Percentiles rank a stretch among this genome's conserved stretches.
Evolutionary conservation across 495 filamentous ascomycete species (phyloP).

Genomic region (Podospora anserina): DNA sequence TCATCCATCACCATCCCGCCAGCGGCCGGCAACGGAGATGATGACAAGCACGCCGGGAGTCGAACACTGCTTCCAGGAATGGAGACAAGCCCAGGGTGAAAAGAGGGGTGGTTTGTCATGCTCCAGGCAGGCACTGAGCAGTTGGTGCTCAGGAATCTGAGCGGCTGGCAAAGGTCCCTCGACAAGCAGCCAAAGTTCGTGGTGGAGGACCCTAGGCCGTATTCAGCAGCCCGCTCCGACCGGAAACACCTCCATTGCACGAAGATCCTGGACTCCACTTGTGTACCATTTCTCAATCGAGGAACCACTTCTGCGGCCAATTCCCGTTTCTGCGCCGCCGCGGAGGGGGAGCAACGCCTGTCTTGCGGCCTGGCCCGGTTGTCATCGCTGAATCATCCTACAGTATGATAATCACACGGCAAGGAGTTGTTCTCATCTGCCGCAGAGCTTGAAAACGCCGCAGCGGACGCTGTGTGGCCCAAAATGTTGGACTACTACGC

Average conservation of each 20-base stretch:
- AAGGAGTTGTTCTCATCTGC: slow-evolving; percentile 5
- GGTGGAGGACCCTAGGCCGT: slow-evolving; percentile 30
- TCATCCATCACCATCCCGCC: background rate
- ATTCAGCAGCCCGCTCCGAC: slow-evolving; percentile 41
- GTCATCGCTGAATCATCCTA: slow-evolving; percentile 34
- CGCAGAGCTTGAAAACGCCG: slow-evolving; percentile 16
- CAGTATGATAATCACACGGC: slow-evolving; percentile 26
- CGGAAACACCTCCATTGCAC: slow-evolving; percentile 27
- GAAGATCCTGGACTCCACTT: slow-evolving; percentile 39
- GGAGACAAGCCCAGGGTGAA: background rate
- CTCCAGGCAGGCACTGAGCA: background rate
- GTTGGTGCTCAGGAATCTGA: slow-evolving; percentile 2
- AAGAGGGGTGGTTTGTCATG: slow-evolving; percentile 6
- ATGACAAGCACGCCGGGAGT: slow-evolving; percentile 5
- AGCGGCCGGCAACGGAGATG: background rate
- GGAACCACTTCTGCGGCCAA: slow-evolving; percentile 23
- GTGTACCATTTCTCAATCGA: slow-evolving; percentile 26
- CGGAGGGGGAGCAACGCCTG: slow-evolving; percentile 5
- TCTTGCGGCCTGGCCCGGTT: slow-evolving; percentile 12
- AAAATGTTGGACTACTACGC: background rate
- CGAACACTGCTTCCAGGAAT: background rate
- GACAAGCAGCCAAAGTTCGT: slow-evolving; percentile 25
- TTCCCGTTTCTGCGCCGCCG: slow-evolving; percentile 25
- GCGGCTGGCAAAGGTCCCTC: slow-evolving; percentile 16
- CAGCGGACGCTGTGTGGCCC: slow-evolving; percentile 13